These are phyloP conservation scores for Polytrichum commune DNA, from an alignment of 225 moss, liverwort and hornwort species.

Conservation along the genomic window DNA sequence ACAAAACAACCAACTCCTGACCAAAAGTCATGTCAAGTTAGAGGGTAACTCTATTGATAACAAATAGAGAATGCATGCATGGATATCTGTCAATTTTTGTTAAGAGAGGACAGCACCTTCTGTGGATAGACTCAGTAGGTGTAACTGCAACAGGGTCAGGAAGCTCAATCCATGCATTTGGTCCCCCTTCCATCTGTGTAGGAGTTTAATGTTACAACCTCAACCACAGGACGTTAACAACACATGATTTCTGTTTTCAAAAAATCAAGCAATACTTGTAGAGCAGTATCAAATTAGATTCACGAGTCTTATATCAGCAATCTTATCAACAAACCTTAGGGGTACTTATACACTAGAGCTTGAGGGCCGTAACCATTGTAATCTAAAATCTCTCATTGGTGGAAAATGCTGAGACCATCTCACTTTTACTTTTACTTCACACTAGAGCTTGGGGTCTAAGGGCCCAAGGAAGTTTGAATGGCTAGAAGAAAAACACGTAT, in stretches of 20 bases:
- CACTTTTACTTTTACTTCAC: too few species aligned
- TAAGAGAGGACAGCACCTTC: slow-evolving; percentile 15
- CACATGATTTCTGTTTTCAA: not conserved
- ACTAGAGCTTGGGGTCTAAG: too few species aligned
- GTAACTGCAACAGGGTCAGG: slow-evolving; percentile 37
- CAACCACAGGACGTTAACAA: slow-evolving; percentile 1
- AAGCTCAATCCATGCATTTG: slow-evolving; percentile 33
- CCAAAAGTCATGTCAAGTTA: not conserved
- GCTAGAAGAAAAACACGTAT: too few species aligned
- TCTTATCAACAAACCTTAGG: too few species aligned
- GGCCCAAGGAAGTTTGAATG: too few species aligned
- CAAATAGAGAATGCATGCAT: slow-evolving; percentile 1
- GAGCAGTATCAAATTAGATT: too few species aligned
- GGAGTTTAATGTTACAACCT: not conserved
- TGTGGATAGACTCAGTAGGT: slow-evolving; percentile 26
- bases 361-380: too few species aligned
- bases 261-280: not conserved
- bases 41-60: not conserved
- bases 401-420: too few species aligned
- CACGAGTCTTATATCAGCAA: too few species aligned
- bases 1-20: not conserved
- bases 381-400: too few species aligned
- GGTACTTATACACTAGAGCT: too few species aligned
- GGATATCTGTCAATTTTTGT: not conserved
- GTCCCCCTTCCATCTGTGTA: slow-evolving; percentile 39